Evolutionary conservation across 179 eudicot species (phyloP).

Genomic region (Carnegiea gigantea): DNA sequence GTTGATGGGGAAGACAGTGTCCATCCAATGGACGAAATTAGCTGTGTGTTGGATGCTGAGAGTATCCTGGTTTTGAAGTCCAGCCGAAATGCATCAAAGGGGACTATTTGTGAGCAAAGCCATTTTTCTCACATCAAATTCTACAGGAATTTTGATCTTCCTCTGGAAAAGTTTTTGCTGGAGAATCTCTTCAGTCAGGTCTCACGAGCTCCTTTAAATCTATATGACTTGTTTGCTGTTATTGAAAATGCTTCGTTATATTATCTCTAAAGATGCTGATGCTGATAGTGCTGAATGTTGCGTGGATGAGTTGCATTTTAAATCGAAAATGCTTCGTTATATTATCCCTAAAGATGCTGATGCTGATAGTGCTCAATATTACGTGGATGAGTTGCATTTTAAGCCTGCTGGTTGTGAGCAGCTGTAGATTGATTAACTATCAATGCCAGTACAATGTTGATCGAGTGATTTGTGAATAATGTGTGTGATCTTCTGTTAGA

Average conservation of each 20-base stretch:
- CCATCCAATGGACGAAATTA: constrained; percentile 50
- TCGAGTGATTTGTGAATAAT: background rate
- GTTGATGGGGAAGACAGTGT: constrained; percentile 42
- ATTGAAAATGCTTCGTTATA: background rate
- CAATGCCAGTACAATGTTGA: too few relatives aligned
- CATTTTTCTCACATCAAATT: constrained; percentile 87
- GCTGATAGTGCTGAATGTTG: background rate
- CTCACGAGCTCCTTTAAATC: constrained; percentile 4
- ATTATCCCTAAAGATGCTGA: background rate
- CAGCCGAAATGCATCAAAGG: constrained; percentile 61
- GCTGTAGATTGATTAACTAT: background rate
- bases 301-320: background rate
- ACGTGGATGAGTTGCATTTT: background rate
- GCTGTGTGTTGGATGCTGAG: constrained; percentile 69
- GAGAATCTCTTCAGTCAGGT: constrained; percentile 88
- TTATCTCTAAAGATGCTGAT: background rate
- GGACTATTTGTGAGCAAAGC: constrained; percentile 80
- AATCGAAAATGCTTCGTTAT: background rate
- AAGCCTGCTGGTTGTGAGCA: background rate
- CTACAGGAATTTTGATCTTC: constrained; percentile 79
- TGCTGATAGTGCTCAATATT: background rate
- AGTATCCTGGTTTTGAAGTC: constrained; percentile 90
- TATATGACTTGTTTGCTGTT: constrained; percentile 4
- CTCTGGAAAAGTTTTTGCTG: constrained; percentile 77
- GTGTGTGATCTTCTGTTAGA: background rate